Conservation (phyloP, 805 yeast species). For the Schizosaccharomyces octosporus region DNA sequence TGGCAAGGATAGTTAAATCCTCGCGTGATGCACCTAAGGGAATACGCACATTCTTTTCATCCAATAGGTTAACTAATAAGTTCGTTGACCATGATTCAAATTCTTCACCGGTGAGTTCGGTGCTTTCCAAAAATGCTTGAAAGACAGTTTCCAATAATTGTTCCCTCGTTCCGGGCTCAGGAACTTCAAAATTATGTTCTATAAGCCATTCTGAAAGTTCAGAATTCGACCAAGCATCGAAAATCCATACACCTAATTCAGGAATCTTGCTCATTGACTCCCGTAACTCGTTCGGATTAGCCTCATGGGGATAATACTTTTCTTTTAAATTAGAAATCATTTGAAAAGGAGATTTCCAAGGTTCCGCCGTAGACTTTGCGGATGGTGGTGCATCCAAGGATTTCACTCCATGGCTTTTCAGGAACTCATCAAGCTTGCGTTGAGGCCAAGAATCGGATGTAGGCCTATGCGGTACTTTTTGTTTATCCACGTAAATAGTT, state of each 20-base stretch:
- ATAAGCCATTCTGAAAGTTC: neutral
- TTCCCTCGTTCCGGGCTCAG: neutral
- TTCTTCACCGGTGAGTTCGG: neutral
- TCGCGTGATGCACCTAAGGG: neutral
- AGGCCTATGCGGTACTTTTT: neutral
- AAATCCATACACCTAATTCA: neutral
- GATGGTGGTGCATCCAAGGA: neutral
- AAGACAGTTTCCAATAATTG: neutral
- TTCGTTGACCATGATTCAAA: neutral
- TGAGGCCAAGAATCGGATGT: conserved; percentile 1
- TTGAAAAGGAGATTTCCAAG: neutral
- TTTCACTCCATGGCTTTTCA: neutral
- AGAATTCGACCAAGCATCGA: neutral
- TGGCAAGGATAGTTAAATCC: neutral
- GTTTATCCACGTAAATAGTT: neutral
- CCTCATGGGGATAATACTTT: neutral
- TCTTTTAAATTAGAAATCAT: neutral
- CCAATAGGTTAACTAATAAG: neutral
- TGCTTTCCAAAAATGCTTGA: neutral
- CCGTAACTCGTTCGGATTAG: neutral
- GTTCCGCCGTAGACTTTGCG: neutral
- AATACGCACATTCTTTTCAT: neutral
- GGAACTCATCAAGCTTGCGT: neutral
- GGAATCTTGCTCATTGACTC: neutral
- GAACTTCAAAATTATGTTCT: neutral